Evolutionary conservation across 1,139 yeast genomes (phyloP).

Genomic region (Blastobotrys ciferrii): DNA sequence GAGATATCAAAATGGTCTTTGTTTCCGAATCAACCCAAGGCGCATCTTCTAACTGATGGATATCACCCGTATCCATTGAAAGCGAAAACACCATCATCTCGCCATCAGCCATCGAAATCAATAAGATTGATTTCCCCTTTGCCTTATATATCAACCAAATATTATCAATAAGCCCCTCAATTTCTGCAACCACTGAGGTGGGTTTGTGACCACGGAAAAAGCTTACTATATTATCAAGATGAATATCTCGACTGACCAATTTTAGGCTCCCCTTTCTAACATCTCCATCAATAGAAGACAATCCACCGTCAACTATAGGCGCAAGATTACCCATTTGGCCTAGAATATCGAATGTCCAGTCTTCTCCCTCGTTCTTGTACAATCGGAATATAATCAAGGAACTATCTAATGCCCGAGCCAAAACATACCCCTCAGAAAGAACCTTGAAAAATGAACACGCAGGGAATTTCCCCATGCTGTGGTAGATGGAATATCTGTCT

Average conservation of each 20-base stretch:
- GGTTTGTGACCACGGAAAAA: neutral
- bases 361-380: neutral
- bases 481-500: too few species aligned
- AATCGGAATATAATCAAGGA: neutral
- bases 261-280: neutral
- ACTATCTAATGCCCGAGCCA: neutral
- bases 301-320: neutral
- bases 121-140: neutral
- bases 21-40: neutral
- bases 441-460: neutral
- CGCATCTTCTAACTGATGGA: neutral
- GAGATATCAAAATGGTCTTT: neutral
- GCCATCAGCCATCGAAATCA: neutral
- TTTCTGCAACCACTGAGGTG: neutral
- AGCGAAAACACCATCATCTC: neutral
- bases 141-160: too few species aligned
- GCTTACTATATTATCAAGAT: neutral
- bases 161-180: neutral
- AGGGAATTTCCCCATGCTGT: too few species aligned
- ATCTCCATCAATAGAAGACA: neutral
- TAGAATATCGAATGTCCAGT: neutral
- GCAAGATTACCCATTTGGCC: neutral
- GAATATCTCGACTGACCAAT: neutral
- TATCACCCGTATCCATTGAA: too few species aligned
- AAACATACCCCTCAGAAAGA: neutral